phyloP scores from a whole-genome alignment of 805 yeast species.

The Isabelozyma rhagii region DNA sequence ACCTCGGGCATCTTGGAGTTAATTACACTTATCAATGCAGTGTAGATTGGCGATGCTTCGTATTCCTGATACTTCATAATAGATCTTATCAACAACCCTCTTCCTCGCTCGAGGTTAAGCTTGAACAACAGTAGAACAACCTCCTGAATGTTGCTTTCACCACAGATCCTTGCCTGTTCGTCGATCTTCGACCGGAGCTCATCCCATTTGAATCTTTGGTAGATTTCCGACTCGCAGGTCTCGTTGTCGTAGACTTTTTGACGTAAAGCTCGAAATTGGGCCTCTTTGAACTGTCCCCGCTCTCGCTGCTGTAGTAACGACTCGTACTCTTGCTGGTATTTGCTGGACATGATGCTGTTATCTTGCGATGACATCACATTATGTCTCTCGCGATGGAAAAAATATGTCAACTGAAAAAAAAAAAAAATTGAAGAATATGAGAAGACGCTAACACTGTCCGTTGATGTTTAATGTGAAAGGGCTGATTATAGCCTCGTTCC shows the following conservation, averaged over 20 bases:
- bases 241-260: not conserved
- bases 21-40: conserved; percentile 56
- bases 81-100: conserved; percentile 57
- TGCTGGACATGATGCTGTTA: not conserved
- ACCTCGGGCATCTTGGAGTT: conserved; percentile 68
- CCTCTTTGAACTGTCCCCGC: not conserved
- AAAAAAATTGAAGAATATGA: not conserved
- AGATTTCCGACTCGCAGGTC: not conserved
- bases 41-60: conserved; percentile 44
- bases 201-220: conserved; percentile 59
- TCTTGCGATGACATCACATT: not conserved
- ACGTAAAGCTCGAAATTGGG: not conserved
- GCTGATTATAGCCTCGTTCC: not conserved
- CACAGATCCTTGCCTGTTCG: conserved; percentile 45
- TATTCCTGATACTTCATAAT: conserved; percentile 52
- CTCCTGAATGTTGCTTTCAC: conserved; percentile 44
- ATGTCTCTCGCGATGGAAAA: not conserved
- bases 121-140: conserved; percentile 50
- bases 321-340: not conserved
- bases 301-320: not conserved
- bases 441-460: too few relatives aligned
- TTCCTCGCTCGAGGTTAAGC: conserved; percentile 57
- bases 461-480: not conserved
- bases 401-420: not conserved
- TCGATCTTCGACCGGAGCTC: conserved; percentile 45